Conservation (phyloP, 345 rosid genomes). For the Linum tenue region DNA sequence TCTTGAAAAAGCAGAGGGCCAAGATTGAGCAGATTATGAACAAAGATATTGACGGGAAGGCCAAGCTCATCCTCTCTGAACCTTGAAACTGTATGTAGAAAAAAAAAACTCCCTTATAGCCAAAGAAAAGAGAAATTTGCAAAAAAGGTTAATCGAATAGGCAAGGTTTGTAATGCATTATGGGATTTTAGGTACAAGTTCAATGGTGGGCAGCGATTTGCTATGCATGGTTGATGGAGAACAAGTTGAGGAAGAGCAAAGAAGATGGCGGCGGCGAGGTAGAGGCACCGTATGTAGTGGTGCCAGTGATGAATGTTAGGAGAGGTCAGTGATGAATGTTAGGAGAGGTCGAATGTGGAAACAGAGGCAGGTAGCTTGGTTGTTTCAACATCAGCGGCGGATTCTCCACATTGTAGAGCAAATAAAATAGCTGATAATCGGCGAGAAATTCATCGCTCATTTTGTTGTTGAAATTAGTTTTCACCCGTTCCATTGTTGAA, state of each 20-base stretch:
- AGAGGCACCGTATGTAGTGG: slow-evolving; percentile 9
- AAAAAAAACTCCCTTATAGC: no score
- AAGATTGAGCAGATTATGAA: slow-evolving; percentile 33
- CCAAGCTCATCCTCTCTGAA: slow-evolving; percentile 45
- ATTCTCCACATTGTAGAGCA: no score
- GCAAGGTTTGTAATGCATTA: no score
- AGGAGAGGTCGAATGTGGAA: slow-evolving; percentile 51
- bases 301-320: slow-evolving; percentile 48
- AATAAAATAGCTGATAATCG: no score
- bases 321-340: slow-evolving; percentile 44
- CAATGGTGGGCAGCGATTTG: slow-evolving; percentile 58
- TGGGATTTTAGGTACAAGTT: slow-evolving; percentile 38
- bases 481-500: no score
- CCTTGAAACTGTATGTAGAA: slow-evolving; percentile 39
- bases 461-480: no score
- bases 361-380: slow-evolving; percentile 52
- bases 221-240: slow-evolving; percentile 49
- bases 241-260: slow-evolving; percentile 26
- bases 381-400: slow-evolving; percentile 25
- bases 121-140: no score
- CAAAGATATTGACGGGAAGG: slow-evolving; percentile 29
- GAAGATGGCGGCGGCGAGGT: slow-evolving; percentile 17
- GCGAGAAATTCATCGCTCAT: no score
- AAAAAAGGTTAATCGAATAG: no score
- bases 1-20: slow-evolving; percentile 40